These are phyloP conservation scores for Nannochloropsis granulata DNA, from an alignment of 108 stramenopile genomes.

Conservation along the genomic window DNA sequence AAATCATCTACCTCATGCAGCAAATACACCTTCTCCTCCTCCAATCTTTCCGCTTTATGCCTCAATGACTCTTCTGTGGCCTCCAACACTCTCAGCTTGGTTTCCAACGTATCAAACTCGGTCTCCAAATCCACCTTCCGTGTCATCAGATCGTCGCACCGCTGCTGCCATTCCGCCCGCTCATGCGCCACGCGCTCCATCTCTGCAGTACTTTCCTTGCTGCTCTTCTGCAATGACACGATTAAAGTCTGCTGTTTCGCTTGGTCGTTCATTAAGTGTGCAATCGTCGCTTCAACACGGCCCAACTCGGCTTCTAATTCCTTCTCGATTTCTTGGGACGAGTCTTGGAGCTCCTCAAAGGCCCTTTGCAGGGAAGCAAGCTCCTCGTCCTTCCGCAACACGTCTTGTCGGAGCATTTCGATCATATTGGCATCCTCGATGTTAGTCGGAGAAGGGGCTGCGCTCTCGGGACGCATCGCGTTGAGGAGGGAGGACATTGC, in stretches of 20 bases:
- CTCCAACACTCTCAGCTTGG: not conserved
- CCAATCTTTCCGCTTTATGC: not conserved
- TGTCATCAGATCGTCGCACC: not conserved
- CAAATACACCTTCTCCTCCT: not conserved
- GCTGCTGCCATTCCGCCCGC: not conserved
- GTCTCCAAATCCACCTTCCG: not conserved
- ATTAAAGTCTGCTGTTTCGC: not conserved
- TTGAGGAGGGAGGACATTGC: too few species aligned
- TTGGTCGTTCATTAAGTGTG: not conserved
- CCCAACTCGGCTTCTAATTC: slow-evolving; percentile 25
- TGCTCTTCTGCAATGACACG: not conserved
- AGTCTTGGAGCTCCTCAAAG: slow-evolving; percentile 23
- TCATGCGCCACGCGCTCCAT: not conserved
- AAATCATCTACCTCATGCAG: not conserved
- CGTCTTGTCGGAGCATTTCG: not conserved
- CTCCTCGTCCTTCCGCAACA: not conserved
- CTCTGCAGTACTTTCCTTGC: not conserved
- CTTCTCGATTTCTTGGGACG: slow-evolving; percentile 21
- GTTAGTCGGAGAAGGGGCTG: not conserved
- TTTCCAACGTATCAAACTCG: not conserved
- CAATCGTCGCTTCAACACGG: slow-evolving; percentile 1
- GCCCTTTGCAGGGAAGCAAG: slow-evolving; percentile 5
- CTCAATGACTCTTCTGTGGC: not conserved
- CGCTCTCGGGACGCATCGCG: too few species aligned
- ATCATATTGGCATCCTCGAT: not conserved